phyloP scores from a whole-genome alignment of 305 asterid species.

The Fraxinus greggii region DNA sequence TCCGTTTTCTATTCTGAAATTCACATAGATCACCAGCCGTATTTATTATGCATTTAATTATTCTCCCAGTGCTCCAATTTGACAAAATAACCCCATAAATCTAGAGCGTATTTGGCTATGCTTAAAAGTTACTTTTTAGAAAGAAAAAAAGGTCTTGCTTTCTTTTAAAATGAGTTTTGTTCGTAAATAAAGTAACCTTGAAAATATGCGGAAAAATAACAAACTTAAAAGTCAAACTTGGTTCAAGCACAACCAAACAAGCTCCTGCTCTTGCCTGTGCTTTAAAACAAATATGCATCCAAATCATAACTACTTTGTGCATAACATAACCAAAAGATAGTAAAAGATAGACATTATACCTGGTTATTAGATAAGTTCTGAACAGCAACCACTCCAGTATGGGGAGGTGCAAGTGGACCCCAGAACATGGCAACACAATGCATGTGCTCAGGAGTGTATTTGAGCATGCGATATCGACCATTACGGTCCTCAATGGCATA shows the following conservation, averaged over 20 bases:
- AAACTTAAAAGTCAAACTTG: not conserved
- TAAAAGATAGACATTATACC: slow-evolving; percentile 35
- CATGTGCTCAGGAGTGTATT: slow-evolving; percentile 99
- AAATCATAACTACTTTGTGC: not conserved
- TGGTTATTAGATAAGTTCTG: slow-evolving; percentile 87
- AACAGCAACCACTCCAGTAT: slow-evolving; percentile 86
- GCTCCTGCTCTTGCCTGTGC: not conserved
- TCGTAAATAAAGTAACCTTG: not conserved
- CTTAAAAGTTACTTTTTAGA: not conserved
- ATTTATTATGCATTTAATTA: not conserved
- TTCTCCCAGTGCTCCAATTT: slow-evolving; percentile 1
- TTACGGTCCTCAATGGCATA: slow-evolving; percentile 94
- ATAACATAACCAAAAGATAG: not conserved
- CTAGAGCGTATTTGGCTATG: slow-evolving; percentile 3
- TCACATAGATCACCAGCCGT: not conserved
- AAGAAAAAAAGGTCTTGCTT: not conserved
- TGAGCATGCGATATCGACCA: slow-evolving; percentile 95
- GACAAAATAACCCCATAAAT: slow-evolving; percentile 8
- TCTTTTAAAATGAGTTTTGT: not conserved
- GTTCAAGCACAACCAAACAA: not conserved
- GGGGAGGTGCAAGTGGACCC: slow-evolving; percentile 99
- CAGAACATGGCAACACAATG: slow-evolving; percentile 99
- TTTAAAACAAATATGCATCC: not conserved
- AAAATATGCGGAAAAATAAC: not conserved
- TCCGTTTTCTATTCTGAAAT: not conserved